Conservation (phyloP, 192 early-diverging fungal species). For the Coemansia sp. region DNA sequence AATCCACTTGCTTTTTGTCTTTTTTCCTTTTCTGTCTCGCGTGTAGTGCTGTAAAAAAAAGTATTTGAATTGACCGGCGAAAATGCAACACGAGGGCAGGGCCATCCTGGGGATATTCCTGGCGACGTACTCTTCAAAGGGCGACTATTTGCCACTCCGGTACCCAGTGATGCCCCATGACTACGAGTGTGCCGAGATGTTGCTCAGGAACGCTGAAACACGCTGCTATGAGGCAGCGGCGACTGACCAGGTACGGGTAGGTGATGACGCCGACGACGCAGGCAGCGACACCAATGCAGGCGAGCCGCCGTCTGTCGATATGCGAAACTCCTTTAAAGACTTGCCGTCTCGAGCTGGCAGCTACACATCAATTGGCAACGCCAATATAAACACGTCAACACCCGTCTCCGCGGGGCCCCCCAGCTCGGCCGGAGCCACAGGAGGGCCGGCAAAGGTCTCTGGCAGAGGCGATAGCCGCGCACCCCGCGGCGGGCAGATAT, state of each 20-base stretch:
- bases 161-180: slow-evolving; percentile 36
- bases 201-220: slow-evolving; percentile 18
- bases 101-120: slow-evolving; percentile 49
- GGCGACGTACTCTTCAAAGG: slow-evolving; percentile 53
- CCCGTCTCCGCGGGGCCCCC: background rate
- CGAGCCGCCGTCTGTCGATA: background rate
- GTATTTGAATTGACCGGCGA: background rate
- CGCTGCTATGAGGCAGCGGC: slow-evolving; percentile 1
- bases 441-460: background rate
- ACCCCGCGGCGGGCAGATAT: background rate
- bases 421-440: background rate
- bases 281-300: background rate
- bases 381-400: background rate
- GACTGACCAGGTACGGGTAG: slow-evolving; percentile 4
- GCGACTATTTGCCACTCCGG: slow-evolving; percentile 46
- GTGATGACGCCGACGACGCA: background rate
- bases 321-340: background rate
- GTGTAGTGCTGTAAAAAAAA: too few relatives aligned
- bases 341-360: background rate
- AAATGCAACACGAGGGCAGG: slow-evolving; percentile 23
- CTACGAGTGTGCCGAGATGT: slow-evolving; percentile 28
- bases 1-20: too few relatives aligned
- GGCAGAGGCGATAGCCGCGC: slow-evolving; percentile 11
- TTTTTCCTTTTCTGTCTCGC: too few relatives aligned
- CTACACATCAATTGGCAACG: background rate